These are phyloP conservation scores for Mycena albidolilacea DNA, from an alignment of 768 basidiomycete genomes.

Conservation along the genomic window DNA sequence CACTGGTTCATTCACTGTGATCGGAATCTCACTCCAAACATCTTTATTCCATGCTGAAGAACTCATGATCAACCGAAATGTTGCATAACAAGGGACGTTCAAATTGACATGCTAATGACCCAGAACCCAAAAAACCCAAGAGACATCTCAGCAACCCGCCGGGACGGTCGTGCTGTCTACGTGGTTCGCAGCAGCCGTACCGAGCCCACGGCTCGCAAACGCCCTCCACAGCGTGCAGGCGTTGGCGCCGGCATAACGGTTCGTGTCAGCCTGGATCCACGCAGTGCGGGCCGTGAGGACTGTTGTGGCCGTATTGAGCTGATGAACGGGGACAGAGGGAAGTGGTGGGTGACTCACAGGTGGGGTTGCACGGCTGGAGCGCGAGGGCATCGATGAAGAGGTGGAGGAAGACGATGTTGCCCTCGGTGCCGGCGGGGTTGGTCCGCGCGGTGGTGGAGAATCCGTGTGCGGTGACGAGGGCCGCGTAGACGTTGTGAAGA, in stretches of 20 bases:
- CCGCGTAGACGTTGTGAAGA: constrained; percentile 33
- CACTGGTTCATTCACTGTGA: too few relatives aligned
- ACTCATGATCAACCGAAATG: too few relatives aligned
- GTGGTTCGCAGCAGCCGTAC: constrained; percentile 23
- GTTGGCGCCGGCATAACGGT: constrained; percentile 55
- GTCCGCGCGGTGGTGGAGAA: constrained; percentile 23
- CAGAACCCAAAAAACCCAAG: too few relatives aligned
- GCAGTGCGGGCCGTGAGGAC: constrained; percentile 50
- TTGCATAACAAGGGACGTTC: too few relatives aligned
- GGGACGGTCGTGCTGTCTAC: constrained; percentile 11
- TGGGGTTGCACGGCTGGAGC: constrained; percentile 52
- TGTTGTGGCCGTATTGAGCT: neutral
- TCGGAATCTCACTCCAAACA: too few relatives aligned
- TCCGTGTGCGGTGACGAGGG: constrained; percentile 22
- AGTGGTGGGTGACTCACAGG: constrained; percentile 18
- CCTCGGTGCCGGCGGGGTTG: constrained; percentile 42
- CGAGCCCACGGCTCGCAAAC: constrained; percentile 52
- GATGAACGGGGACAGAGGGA: too few relatives aligned
- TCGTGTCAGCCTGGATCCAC: constrained; percentile 57
- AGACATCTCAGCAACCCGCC: constrained; percentile 1
- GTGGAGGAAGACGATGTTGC: constrained; percentile 54
- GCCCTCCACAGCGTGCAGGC: constrained; percentile 53
- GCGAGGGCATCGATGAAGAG: constrained; percentile 55
- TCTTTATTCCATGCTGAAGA: too few relatives aligned
- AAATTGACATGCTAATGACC: too few relatives aligned